These are phyloP conservation scores for Corymbia citriodora DNA, from an alignment of 441 rosid genomes.

Conservation along the genomic window DNA sequence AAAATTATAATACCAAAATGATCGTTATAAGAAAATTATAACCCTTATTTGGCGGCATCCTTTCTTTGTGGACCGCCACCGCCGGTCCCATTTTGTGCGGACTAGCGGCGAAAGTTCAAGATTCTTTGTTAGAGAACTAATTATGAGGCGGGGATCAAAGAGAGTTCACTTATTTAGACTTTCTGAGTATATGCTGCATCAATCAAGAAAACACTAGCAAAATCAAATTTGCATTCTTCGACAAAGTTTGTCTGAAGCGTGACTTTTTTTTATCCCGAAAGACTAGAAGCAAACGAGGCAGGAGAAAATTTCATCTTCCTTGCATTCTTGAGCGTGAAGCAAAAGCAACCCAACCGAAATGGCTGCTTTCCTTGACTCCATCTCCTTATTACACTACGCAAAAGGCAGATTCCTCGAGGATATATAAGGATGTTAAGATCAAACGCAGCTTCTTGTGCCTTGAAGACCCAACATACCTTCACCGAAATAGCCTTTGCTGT, in stretches of 20 bases:
- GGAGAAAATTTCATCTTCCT: background rate
- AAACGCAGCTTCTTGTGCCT: background rate
- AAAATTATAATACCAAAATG: too few relatives aligned
- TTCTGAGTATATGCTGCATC: background rate
- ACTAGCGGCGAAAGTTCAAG: background rate
- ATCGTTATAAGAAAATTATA: background rate
- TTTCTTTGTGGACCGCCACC: background rate
- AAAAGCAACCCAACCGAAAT: background rate
- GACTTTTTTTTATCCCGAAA: background rate
- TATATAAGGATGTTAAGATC: background rate
- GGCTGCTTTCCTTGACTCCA: background rate
- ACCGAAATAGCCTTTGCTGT: background rate
- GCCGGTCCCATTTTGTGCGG: background rate
- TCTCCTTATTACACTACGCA: background rate
- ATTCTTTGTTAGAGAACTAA: background rate
- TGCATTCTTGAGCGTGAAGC: background rate
- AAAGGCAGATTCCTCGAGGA: background rate
- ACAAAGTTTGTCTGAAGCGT: background rate
- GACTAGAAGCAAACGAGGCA: background rate
- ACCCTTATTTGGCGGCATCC: background rate
- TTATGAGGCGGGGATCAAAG: background rate
- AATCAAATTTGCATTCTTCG: background rate
- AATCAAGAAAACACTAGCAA: background rate
- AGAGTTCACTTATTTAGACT: background rate
- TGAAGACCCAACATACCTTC: background rate